These are phyloP conservation scores for Saccharomyces cerevisiae DNA, from an alignment of 805 yeast genomes.

Conservation along the genomic window DNA sequence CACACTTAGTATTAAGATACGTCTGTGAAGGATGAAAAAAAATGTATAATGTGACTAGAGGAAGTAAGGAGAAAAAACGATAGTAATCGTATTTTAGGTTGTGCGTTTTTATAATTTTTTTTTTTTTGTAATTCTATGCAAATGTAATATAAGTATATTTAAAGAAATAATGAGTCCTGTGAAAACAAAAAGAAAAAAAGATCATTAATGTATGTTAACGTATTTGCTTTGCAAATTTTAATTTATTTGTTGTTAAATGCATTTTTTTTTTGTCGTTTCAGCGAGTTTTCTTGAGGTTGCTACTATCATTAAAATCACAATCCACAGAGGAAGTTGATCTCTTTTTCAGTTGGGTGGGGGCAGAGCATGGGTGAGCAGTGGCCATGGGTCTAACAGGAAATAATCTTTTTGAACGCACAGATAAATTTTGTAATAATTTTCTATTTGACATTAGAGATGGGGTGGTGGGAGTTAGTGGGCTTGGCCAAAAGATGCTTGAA, in stretches of 20 bases:
- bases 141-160: background rate
- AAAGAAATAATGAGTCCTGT: background rate
- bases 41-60: background rate
- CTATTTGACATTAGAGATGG: constrained; percentile 11
- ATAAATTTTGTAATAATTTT: constrained; percentile 3
- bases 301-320: constrained; percentile 16
- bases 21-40: background rate
- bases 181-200: background rate
- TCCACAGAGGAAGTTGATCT: constrained; percentile 24
- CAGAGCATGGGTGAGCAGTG: background rate
- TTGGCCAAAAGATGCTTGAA: constrained; percentile 7
- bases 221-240: background rate
- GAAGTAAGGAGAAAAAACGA: background rate
- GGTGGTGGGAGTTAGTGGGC: constrained; percentile 21
- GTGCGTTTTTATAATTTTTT: background rate
- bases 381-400: background rate
- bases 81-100: background rate
- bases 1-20: background rate
- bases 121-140: background rate
- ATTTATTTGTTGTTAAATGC: background rate
- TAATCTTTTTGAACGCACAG: background rate
- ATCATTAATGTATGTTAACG: background rate
- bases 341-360: constrained; percentile 10
- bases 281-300: background rate
- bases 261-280: background rate